Base-by-base conservation (phyloP, 805 yeast species). In the Lipomyces yamanashiensis region DNA sequence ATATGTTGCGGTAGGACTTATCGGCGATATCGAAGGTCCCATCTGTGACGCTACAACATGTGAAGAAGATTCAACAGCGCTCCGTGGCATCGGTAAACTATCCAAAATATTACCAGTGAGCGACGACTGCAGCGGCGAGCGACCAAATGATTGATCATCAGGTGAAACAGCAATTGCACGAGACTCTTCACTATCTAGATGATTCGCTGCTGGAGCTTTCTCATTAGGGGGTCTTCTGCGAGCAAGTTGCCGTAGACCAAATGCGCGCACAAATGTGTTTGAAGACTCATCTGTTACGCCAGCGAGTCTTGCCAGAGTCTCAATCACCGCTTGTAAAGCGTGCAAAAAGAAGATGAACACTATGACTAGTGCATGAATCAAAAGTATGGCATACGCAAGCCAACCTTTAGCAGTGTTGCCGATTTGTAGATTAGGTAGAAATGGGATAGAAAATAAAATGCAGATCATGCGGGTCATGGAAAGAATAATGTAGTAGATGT, bases 301-400 rank as follows among this genome's bases (percentile, higher is more conserved):
- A 17, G 63, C 54, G 13, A 66, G 44, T 19, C 70, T 48, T 7
- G 66, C 64, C 15, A 59, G 23, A 15, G 64, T 62, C 62, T 74
- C 76, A 47, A 74, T 59, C n/a, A 73, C 47, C 19, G 70, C 69
- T 60, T 71, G 72, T 2, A 70, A 33, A 9, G 70, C 67, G 41
- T 74, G 75, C 23, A 69, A 61, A n/a, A 72, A 45, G 54, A 71
- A 74, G 8, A 69, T n/a, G 19, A 69, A 58, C n/a, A 74, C 37
- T 17, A 74, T 34, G 15, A 73, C 72, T n/a, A 73, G 54, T 9
- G 68, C 72, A 49, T 74, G 76, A 34, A 74, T 58, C n/a, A 73
- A 48, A 23, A 75, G 71, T 37, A 75, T 71, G 12, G 59, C 71
- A 62, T 76, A 75, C 7, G 71, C 75, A 19, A 75, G 17, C 78